Base-by-base conservation (phyloP, 2,329 filamentous ascomycete species). In the Apiospora koreana region DNA sequence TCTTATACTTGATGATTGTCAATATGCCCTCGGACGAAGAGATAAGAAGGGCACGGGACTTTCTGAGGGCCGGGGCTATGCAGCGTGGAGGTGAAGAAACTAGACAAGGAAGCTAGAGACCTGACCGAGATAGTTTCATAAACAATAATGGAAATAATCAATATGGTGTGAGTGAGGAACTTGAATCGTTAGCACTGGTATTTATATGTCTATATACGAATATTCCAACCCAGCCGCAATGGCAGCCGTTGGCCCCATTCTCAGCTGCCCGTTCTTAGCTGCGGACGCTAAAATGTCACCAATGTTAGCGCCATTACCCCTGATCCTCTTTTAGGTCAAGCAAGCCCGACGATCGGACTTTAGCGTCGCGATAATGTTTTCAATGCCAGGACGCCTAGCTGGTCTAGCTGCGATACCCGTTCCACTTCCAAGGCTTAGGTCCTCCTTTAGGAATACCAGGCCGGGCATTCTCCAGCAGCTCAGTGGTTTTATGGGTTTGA, bases 1-100 rank as follows among this genome's bases (percentile, higher is more conserved):
- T 66, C 18, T 31, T 66, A 4, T 66, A 66, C 42, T 42, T 66
- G 23, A 66, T 66, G 64, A 28, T 45, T 45, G 64, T 66, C n/a
- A 66, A 66, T n/a, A 43, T 66, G 38, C 64, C 64, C 16, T 66
- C 64, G 12, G 42, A 6, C 2, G 38, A 43, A 3, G 64, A 43
- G 1, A 45, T 66, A 41, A 28, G 45, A 2, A 25, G 2, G 38
- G n/a, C 38, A 14, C n/a, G 28, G 28, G 14, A n/a, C 10, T 4
- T 66, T 7, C 23, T 66, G 2, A 9, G 21, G 12, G 64, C 54
- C 2, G 28, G 23, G 1, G 54, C 18, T 21, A 62, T 23, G 54
- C 31, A 38, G 8, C 18, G 0, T 7, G 21, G 54, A n/a, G 54
- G 35, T 10, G 50, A 18, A n/a, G 28, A 1, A 18, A 1, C 5